Base-by-base conservation (phyloP, 345 rosid genomes). In the Camelina neglecta region DNA sequence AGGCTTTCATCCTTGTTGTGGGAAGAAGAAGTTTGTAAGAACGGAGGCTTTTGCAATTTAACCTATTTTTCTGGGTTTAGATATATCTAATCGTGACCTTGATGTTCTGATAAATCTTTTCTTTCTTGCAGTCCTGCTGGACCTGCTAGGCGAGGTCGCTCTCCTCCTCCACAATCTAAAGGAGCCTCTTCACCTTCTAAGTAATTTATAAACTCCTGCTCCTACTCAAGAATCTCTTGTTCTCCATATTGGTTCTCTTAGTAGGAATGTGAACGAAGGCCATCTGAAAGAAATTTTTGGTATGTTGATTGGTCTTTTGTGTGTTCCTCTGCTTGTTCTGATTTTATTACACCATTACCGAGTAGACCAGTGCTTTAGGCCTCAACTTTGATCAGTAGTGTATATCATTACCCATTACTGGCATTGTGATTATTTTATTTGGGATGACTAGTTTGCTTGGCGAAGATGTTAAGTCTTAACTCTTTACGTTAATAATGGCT, bases 281-380 rank as follows among this genome's bases (percentile, higher is more conserved):
- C 99, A 95, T 85, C 80, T 95, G 61, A 90, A 81, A 82, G 99
- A 95, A 80, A 95, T 95, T 61, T 95, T 95, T 67, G 73, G 99
- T 95, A 85, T 58, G 90, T 72, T 54, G 8, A 54, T 60, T 48
- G 18, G 11, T 53, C 60, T 35, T 63, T 50, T 3, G 6, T 48
- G n/a, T n/a, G n/a, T n/a, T n/a, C n/a, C n/a, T n/a, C n/a, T n/a
- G n/a, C 55, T 16, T 60, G 42, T 13, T 68, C 65, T 18, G 12
- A 24, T 42, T 11, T 23, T 66, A 16, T 10, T 77, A 15, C 55
- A 44, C 44, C 33, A 33, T 76, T 15, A 31, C n/a, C 35, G 58
- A 54, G 16, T 55, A 1, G 33, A 39, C 64, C 20, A 8, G 26
- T 67, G 18, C 42, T 48, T 21, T 58, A 49, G 1, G 9, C 69